phyloP scores from a whole-genome alignment of 2,329 filamentous ascomycete species.

The Simplicillium aogashimaense region DNA sequence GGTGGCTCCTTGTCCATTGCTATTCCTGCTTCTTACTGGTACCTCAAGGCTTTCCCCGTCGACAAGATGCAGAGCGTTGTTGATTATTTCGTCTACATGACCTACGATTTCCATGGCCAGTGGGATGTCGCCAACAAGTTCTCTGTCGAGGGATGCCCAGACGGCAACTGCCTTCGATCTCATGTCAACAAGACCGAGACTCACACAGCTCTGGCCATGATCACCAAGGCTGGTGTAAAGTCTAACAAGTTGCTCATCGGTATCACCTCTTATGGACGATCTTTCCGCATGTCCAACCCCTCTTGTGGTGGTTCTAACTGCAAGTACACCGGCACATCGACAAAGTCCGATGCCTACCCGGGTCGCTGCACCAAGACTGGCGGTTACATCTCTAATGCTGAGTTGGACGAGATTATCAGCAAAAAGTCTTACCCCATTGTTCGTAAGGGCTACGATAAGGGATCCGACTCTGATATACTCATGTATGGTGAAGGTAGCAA shows the following conservation, averaged over 20 bases:
- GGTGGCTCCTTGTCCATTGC: constrained; percentile 20
- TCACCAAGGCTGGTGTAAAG: no score
- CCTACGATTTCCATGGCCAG: constrained; percentile 24
- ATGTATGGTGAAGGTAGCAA: constrained; percentile 14
- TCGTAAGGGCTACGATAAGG: constrained; percentile 2
- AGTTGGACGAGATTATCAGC: constrained; percentile 16
- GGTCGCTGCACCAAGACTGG: constrained; percentile 14
- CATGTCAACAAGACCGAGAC: constrained; percentile 31
- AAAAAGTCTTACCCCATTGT: constrained; percentile 7
- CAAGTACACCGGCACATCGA: constrained; percentile 14
- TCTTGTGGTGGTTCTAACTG: constrained; percentile 15
- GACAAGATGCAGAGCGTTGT: constrained; percentile 12
- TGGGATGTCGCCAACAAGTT: constrained; percentile 20
- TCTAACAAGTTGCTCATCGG: constrained; percentile 19
- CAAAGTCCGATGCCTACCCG: constrained; percentile 11
- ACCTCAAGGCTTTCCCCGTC: constrained; percentile 20
- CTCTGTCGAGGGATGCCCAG: constrained; percentile 11
- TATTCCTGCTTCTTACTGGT: constrained; percentile 22
- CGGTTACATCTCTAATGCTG: constrained; percentile 18
- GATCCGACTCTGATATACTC: constrained; percentile 7
- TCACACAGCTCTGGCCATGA: constrained; percentile 21
- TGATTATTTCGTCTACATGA: constrained; percentile 26
- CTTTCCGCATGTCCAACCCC: constrained; percentile 15
- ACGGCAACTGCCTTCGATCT: constrained; percentile 22
- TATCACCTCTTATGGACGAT: constrained; percentile 17